These are phyloP conservation scores for Pseudozyma sp. DNA, from an alignment of 1,284 basidiomycete genomes.

Conservation along the genomic window DNA sequence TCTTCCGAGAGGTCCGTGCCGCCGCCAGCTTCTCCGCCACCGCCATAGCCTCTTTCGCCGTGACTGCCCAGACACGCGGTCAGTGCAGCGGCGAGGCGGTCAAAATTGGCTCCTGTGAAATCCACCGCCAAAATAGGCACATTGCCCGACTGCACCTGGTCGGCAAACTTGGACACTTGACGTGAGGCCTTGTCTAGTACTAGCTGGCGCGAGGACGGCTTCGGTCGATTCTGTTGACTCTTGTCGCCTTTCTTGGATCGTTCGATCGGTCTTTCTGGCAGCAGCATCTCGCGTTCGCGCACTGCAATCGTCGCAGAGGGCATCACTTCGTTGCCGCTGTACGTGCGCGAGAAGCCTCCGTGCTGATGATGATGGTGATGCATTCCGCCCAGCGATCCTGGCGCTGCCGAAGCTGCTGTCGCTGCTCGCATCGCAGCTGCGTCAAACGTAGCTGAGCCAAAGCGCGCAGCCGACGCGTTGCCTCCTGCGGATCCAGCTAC, in stretches of 20 bases:
- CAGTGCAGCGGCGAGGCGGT: constrained; percentile 42
- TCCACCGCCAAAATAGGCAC: constrained; percentile 63
- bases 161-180: constrained; percentile 52
- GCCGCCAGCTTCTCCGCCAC: constrained; percentile 2
- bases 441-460: constrained; percentile 16
- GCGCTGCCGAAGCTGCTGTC: constrained; percentile 12
- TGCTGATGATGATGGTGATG: constrained; percentile 40
- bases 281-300: constrained; percentile 50
- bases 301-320: constrained; percentile 44
- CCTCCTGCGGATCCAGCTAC: constrained; percentile 32
- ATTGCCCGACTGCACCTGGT: constrained; percentile 51
- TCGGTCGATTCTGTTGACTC: constrained; percentile 49
- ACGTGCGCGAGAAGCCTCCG: constrained; percentile 32
- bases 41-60: constrained; percentile 10
- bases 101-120: constrained; percentile 49
- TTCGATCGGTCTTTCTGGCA: constrained; percentile 52
- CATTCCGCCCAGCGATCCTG: constrained; percentile 15
- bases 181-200: constrained; percentile 58
- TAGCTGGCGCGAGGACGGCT: constrained; percentile 47
- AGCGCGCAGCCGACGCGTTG: constrained; percentile 6
- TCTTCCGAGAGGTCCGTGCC: constrained; percentile 20
- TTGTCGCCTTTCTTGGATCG: constrained; percentile 52
- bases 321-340: constrained; percentile 47
- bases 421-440: constrained; percentile 25
- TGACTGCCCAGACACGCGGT: constrained; percentile 49